A percentile compares a stretch with the other conserved stretches of the same genome.
Evolutionary conservation across 2,329 filamentous ascomycete species (phyloP).

Genomic region (Microcyclospora pomicola): DNA sequence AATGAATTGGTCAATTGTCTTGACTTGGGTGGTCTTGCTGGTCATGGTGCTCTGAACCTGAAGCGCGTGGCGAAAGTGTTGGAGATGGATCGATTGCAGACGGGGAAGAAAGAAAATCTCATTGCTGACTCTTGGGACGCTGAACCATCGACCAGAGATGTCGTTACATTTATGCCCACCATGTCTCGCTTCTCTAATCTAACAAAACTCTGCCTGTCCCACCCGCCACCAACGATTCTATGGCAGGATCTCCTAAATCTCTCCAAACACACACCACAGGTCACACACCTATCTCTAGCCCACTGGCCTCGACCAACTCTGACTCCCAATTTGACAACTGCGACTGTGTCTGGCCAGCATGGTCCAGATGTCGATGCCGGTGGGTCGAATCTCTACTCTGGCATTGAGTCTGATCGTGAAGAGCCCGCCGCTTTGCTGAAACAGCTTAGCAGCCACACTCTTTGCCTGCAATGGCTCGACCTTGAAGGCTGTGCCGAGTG

Average conservation of each 20-base stretch:
- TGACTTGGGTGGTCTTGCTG: constrained; percentile 40
- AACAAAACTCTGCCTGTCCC: constrained; percentile 44
- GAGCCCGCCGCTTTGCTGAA: constrained; percentile 44
- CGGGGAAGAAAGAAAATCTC: neutral
- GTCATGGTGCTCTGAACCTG: constrained; percentile 32
- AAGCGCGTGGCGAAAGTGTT: constrained; percentile 36
- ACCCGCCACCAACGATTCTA: constrained; percentile 34
- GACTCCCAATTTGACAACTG: constrained; percentile 39
- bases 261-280: constrained; percentile 37
- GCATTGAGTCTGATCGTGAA: constrained; percentile 40
- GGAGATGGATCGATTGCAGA: neutral
- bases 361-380: constrained; percentile 33
- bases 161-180: constrained; percentile 13
- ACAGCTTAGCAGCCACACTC: constrained; percentile 40
- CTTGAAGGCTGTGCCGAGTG: constrained; percentile 46
- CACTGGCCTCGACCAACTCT: constrained; percentile 47
- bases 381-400: constrained; percentile 40
- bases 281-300: constrained; percentile 49
- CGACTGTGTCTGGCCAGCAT: constrained; percentile 29
- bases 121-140: constrained; percentile 37
- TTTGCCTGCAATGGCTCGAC: constrained; percentile 48
- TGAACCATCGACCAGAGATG: constrained; percentile 16
- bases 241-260: constrained; percentile 44
- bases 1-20: constrained; percentile 35
- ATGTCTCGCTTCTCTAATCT: constrained; percentile 36